A percentile compares a stretch with the other conserved stretches of the same genome.
These are phyloP conservation scores for Pseudodiploospora longispora DNA, from an alignment of 2,329 filamentous ascomycete genomes.

Conservation along the genomic window DNA sequence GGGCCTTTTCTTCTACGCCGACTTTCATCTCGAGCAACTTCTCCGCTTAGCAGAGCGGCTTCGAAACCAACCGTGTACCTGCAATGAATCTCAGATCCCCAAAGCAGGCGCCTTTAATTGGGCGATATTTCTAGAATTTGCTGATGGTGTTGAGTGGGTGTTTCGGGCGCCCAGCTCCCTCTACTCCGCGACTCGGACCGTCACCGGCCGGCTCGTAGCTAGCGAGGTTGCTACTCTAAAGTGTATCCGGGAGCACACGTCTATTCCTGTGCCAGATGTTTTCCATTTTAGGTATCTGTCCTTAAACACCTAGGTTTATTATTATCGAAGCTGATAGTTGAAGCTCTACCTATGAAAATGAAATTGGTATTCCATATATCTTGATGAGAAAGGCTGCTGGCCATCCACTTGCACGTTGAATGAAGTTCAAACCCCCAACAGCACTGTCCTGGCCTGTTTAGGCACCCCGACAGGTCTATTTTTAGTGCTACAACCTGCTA, in stretches of 20 bases:
- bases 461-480: too few species aligned
- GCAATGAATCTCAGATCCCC: not conserved
- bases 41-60: constrained; percentile 7
- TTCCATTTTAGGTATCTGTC: constrained; percentile 14
- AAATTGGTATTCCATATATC: constrained; percentile 23
- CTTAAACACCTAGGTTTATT: constrained; percentile 1
- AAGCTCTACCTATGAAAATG: constrained; percentile 14
- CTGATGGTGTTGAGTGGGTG: too few species aligned
- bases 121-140: too few species aligned
- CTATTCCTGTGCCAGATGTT: constrained; percentile 23
- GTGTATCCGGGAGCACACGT: constrained; percentile 20
- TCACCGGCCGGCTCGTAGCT: constrained; percentile 18
- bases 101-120: too few species aligned
- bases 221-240: constrained; percentile 23
- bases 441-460: too few species aligned
- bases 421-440: constrained; percentile 14
- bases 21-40: constrained; percentile 10
- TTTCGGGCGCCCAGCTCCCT: too few species aligned
- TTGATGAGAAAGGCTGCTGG: constrained; percentile 25
- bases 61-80: not conserved
- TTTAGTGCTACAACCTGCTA: too few species aligned
- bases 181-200: too few species aligned
- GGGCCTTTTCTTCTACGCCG: constrained; percentile 8
- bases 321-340: constrained; percentile 6
- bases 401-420: constrained; percentile 14